Percentiles rank a stretch among this genome's conserved stretches.
phyloP scores from a whole-genome alignment of 345 rosid species.

The Odontarrhena argentea region DNA sequence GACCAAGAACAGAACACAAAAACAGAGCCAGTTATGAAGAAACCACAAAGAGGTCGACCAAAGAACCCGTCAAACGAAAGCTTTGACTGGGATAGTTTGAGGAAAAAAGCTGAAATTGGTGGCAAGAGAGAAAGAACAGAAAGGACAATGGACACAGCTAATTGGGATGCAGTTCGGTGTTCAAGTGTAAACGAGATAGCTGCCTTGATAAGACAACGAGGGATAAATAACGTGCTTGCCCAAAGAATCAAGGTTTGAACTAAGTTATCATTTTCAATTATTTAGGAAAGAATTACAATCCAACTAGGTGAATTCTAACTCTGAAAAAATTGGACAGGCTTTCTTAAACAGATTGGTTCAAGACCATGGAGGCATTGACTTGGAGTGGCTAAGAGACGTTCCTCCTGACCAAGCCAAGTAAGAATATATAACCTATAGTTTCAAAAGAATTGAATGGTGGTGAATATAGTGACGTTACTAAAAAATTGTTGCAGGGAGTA shows the following conservation, averaged over 20 bases:
- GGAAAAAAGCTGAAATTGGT: conserved; percentile 49
- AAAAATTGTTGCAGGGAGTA: conserved; percentile 60
- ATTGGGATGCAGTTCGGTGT: conserved; percentile 79
- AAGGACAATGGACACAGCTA: conserved; percentile 66
- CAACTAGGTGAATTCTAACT: conserved; percentile 6
- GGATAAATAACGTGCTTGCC: conserved; percentile 79
- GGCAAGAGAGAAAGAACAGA: conserved; percentile 56
- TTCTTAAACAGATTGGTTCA: conserved; percentile 68
- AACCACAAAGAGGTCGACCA: background rate
- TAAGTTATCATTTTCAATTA: background rate
- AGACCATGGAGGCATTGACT: conserved; percentile 71
- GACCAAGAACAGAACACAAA: conserved; percentile 36
- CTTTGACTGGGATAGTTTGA: conserved; percentile 76
- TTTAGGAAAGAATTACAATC: conserved; percentile 2
- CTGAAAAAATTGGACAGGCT: conserved; percentile 53
- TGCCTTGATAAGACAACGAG: conserved; percentile 63
- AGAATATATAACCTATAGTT: conserved; percentile 23
- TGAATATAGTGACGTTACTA: background rate
- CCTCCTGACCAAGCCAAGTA: conserved; percentile 91
- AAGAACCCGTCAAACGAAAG: conserved; percentile 49
- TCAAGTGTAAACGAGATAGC: conserved; percentile 60
- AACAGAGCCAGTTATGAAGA: conserved; percentile 32
- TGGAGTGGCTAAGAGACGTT: conserved; percentile 91
- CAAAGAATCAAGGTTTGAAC: conserved; percentile 67
- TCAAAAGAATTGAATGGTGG: background rate